Conservation (phyloP, 1,139 yeast genomes). For the Yamadazyma sp. region DNA sequence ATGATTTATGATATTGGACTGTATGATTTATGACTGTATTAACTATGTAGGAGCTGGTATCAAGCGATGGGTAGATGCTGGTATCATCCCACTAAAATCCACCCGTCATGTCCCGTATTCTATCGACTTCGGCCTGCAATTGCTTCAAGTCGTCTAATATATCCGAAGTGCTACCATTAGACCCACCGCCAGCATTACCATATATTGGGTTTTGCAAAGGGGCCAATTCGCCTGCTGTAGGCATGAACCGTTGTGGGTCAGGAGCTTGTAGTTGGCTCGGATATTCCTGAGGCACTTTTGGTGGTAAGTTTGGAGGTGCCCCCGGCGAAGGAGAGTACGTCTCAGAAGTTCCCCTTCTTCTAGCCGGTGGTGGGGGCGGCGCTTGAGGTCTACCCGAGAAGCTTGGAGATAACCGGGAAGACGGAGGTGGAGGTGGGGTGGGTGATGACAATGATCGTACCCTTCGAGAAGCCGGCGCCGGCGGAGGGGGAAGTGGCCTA, state of each 20-base stretch:
- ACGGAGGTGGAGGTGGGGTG: conserved; percentile 34
- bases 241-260: conserved; percentile 4
- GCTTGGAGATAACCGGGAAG: conserved; percentile 26
- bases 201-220: conserved; percentile 12
- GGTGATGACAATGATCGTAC: conserved; percentile 47
- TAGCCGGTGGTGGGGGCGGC: conserved; percentile 47
- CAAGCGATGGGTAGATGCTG: no score
- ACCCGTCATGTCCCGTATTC: conserved; percentile 50
- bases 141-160: conserved; percentile 62
- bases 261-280: conserved; percentile 10
- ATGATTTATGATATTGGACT: no score
- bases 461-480: conserved; percentile 37
- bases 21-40: no score
- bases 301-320: conserved; percentile 23
- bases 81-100: conserved; percentile 31
- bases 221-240: conserved; percentile 2
- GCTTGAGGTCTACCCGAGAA: conserved; percentile 9
- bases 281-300: conserved; percentile 23
- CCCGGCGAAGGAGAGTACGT: conserved; percentile 25
- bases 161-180: conserved; percentile 46
- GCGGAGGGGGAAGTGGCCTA: conserved; percentile 41
- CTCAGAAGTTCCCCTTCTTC: conserved; percentile 29
- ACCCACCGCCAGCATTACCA: conserved; percentile 27
- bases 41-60: no score
- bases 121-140: conserved; percentile 64